These are phyloP conservation scores for Anacardium occidentale DNA, from an alignment of 345 rosid species.

Conservation along the genomic window DNA sequence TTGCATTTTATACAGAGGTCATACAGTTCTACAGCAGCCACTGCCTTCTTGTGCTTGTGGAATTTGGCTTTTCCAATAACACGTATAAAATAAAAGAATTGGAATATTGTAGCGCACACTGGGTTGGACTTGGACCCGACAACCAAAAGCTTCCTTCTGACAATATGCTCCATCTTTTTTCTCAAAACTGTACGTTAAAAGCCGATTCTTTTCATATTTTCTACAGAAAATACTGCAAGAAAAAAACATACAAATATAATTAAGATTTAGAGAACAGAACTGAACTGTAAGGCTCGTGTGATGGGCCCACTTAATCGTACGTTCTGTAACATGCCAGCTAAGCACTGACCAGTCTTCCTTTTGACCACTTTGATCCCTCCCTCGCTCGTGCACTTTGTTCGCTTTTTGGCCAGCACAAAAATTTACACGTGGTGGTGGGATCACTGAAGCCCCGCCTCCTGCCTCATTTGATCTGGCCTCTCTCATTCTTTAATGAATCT, in stretches of 20 bases:
- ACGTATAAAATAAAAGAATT: no score
- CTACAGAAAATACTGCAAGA: no score
- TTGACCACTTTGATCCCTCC: constrained; percentile 12
- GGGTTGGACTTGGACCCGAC: no score
- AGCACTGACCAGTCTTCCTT: constrained; percentile 15
- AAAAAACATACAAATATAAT: no score
- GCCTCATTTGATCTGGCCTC: neutral
- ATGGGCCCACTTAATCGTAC: neutral
- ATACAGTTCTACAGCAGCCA: neutral
- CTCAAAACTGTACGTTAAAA: no score
- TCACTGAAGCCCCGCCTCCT: neutral
- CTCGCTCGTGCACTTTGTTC: constrained; percentile 3
- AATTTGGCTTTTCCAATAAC: no score
- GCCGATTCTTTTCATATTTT: no score
- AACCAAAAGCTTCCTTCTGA: no score
- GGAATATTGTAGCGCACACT: no score
- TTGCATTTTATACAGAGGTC: neutral
- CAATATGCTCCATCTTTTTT: no score
- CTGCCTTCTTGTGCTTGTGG: no score
- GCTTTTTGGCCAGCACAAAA: neutral
- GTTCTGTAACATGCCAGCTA: constrained; percentile 14
- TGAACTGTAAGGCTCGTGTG: neutral
- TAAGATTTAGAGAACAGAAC: no score
- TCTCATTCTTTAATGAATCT: neutral
- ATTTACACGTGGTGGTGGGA: neutral